Percentiles rank a stretch among this genome's conserved stretches.
phyloP scores from a whole-genome alignment of 2,329 filamentous ascomycete species.

The Simplicillium aogashimaense region DNA sequence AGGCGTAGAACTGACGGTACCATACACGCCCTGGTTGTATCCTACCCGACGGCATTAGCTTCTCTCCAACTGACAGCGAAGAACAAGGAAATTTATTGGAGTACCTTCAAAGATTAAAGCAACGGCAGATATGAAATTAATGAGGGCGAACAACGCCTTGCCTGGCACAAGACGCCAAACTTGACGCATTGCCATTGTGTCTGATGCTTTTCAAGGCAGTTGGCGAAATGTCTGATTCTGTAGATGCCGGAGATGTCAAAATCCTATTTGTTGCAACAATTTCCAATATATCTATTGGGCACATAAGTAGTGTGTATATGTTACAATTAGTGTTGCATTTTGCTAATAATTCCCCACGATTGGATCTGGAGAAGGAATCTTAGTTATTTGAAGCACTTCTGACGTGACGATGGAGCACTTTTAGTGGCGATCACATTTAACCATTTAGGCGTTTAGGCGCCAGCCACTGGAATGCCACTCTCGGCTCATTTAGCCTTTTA shows the following conservation, averaged over 20 bases:
- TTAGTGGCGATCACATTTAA: constrained; percentile 1
- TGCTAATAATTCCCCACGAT: not conserved
- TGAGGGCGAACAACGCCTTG: constrained; percentile 10
- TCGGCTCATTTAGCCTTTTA: not conserved
- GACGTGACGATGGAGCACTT: not conserved
- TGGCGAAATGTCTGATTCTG: not conserved
- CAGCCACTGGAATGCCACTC: not conserved
- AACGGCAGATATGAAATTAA: constrained; percentile 12
- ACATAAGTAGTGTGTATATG: not conserved
- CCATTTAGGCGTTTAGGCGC: constrained; percentile 4
- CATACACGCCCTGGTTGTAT: constrained; percentile 46
- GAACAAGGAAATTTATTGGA: not conserved
- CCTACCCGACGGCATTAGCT: constrained; percentile 20
- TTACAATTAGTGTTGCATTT: not conserved
- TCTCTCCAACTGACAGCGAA: no score
- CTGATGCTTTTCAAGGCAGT: no score
- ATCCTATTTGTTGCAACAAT: no score
- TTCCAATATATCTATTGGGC: no score
- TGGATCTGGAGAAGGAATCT: not conserved
- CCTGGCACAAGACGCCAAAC: constrained; percentile 12
- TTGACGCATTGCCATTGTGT: constrained; percentile 7
- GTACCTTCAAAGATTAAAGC: constrained; percentile 12
- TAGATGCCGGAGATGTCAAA: not conserved
- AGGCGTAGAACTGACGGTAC: constrained; percentile 34
- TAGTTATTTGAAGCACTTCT: not conserved